Conservation (phyloP, 2,329 filamentous ascomycete species). For the Dryadomyces quercus-mongolicae region DNA sequence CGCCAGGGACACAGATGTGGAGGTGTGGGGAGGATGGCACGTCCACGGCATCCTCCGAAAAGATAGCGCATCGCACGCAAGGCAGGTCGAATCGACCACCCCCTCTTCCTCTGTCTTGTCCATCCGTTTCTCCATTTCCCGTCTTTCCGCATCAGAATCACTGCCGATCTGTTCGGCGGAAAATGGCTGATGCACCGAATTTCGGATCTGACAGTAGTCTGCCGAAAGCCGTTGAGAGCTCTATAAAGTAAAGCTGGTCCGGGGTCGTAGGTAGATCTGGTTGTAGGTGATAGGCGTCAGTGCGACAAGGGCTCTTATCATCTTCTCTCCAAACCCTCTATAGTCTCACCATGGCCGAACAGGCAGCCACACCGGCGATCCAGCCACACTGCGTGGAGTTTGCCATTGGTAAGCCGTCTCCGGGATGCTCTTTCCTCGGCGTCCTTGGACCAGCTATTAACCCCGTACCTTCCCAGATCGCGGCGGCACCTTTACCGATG, state of each 20-base stretch:
- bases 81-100: neutral
- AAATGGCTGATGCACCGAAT: neutral
- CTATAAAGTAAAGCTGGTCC: neutral
- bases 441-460: neutral
- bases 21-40: neutral
- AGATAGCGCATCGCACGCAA: neutral
- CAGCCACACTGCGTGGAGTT: slow-evolving; percentile 3
- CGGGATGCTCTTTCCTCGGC: neutral
- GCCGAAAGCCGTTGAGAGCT: neutral
- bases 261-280: no score
- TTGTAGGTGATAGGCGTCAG: no score
- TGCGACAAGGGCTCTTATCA: no score
- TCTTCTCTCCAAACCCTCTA: neutral
- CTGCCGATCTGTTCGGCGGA: no score
- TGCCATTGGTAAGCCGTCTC: slow-evolving; percentile 1
- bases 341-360: neutral
- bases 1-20: neutral
- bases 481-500: slow-evolving; percentile 12
- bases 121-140: neutral
- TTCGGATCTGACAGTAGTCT: neutral
- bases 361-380: neutral
- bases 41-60: neutral
- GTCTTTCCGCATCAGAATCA: no score
- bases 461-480: slow-evolving; percentile 3
- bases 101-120: neutral